Evolutionary conservation across 495 filamentous ascomycete species (phyloP), one percentile per base, ranked within the genome.

Genomic region (Peziza echinospora): DNA sequence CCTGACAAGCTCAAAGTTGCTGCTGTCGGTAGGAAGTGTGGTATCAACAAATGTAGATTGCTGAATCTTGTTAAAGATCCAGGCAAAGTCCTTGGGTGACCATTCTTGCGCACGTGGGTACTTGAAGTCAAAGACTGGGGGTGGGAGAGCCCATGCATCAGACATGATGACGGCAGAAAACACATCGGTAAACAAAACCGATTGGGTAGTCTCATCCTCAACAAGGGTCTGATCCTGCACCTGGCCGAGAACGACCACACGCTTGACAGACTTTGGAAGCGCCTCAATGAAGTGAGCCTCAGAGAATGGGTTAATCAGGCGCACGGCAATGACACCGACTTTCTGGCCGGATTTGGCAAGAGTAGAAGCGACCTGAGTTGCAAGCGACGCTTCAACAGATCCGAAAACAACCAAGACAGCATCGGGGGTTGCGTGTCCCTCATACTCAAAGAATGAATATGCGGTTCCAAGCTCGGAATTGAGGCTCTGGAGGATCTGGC

Each of bases 401-500:
- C 89, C 89, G 54, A 97, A 92, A 23, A 82, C 83, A 23, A 96
- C 84, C 44, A 94, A 67, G 6, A 96, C 84, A 19, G 74, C 71
- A 10, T 81, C 76, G 19, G 89, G 71, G 28, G 73, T 63, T 8
- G 70, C 63, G 60, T 93, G 83, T n/a, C 89, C 89, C 53, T 80
- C 70, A 64, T 96, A 97, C 62, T 97, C 91, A 56, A 94, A 97
- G 17, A 82, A 74, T 51, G 77, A 68, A 56, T 97, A 97, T 21
- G 84, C 77, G 17, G 85, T 94, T 30, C 89, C 89, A 25, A 97
- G 75, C 64, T 96, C 87, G 37, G 73, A 76, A 62, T 97, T 97
- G 62, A 97, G 78, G 16, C 76, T 71, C 49, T 76, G 70, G 26
- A 97, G 69, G 8, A 94, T 65, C 39, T 80, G 73, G 21, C 77